These are phyloP conservation scores for Marvania coccoides DNA, from an alignment of 139 green algal genomes.

Conservation along the genomic window DNA sequence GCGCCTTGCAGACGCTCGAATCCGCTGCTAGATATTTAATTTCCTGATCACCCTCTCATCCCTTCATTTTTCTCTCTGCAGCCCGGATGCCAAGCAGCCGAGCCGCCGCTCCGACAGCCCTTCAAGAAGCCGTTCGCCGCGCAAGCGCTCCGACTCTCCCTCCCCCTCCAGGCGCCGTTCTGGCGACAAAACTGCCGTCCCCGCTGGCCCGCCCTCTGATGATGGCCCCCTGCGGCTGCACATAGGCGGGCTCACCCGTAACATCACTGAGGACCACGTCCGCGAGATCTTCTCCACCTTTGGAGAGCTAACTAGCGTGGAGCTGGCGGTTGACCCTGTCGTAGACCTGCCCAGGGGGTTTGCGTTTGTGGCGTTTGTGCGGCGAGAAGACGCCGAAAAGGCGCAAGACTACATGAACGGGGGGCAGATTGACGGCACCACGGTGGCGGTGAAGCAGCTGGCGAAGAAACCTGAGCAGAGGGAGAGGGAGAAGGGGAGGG, in stretches of 20 bases:
- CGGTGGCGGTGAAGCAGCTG: slow-evolving; percentile 28
- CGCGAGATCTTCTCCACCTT: slow-evolving; percentile 73
- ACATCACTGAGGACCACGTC: slow-evolving; percentile 71
- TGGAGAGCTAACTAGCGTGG: slow-evolving; percentile 51
- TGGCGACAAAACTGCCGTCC: too few relatives aligned
- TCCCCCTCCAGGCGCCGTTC: too few relatives aligned
- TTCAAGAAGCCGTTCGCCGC: neutral
- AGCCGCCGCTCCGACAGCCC: neutral
- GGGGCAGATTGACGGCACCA: slow-evolving; percentile 76
- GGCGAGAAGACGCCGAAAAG: slow-evolving; percentile 51
- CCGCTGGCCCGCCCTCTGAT: neutral
- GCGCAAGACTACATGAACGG: slow-evolving; percentile 78
- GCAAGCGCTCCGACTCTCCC: too few relatives aligned
- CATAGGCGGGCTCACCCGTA: slow-evolving; percentile 76
- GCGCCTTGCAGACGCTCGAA: too few relatives aligned
- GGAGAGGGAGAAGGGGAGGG: neutral
- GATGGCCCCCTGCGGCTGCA: slow-evolving; percentile 40
- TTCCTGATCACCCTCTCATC: too few relatives aligned
- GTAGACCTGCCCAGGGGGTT: slow-evolving; percentile 77
- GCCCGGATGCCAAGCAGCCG: too few relatives aligned
- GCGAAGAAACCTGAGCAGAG: neutral
- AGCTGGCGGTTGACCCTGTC: slow-evolving; percentile 40
- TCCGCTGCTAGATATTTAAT: too few relatives aligned
- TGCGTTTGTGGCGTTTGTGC: slow-evolving; percentile 70
- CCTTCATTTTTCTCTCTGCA: too few relatives aligned